Conservation (phyloP, 78 protist species). For the Pelomyxa schiedti region DNA sequence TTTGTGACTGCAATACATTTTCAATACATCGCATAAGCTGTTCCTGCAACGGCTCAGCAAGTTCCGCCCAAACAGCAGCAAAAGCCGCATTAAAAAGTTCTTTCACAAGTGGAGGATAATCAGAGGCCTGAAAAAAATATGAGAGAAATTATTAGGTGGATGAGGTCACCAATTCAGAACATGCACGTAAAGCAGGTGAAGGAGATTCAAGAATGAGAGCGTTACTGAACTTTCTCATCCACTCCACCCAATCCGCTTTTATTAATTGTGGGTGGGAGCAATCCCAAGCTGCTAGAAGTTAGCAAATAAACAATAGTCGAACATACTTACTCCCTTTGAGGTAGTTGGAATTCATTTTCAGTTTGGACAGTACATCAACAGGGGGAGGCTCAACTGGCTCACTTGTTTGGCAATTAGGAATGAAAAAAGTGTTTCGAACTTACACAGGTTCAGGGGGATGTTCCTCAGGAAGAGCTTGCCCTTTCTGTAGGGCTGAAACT, state of each 20-base stretch:
- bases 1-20: constrained; percentile 40
- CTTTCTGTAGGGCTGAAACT: too few species aligned
- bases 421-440: too few species aligned
- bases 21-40: constrained; percentile 29
- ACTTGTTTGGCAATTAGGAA: too few species aligned
- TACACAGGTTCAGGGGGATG: too few species aligned
- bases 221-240: constrained; percentile 80
- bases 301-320: too few species aligned
- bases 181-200: constrained; percentile 89
- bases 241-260: constrained; percentile 89
- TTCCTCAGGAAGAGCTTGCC: too few species aligned
- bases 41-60: constrained; percentile 52
- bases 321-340: too few species aligned
- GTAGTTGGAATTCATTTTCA: too few species aligned
- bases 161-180: constrained; percentile 60
- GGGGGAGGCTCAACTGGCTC: too few species aligned
- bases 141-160: too few species aligned
- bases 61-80: constrained; percentile 84
- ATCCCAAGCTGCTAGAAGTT: constrained; percentile 89
- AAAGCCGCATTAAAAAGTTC: constrained; percentile 93
- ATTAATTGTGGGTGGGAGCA: constrained; percentile 53
- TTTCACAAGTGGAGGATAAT: constrained; percentile 75
- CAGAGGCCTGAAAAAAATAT: too few species aligned
- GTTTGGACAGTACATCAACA: too few species aligned
- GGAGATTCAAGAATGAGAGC: constrained; percentile 87